These are phyloP conservation scores for Amphibolis antarctica DNA, from an alignment of 106 monocot species.

Conservation along the genomic window DNA sequence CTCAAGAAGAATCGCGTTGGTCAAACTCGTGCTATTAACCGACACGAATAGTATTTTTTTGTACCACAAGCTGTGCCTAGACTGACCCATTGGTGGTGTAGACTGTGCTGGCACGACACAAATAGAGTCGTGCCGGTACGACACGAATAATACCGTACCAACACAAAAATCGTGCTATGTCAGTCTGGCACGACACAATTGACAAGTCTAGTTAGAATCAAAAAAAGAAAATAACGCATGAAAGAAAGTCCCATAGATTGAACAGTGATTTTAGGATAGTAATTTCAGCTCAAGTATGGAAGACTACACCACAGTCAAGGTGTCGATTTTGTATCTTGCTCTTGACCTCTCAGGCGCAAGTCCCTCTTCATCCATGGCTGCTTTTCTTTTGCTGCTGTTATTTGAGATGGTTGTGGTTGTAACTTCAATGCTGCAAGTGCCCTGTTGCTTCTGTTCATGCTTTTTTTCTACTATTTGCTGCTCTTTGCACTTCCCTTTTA, in stretches of 20 bases:
- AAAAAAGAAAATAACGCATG: too few relatives aligned
- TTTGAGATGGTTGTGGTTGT: slow-evolving; percentile 8
- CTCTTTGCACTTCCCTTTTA: slow-evolving; percentile 48
- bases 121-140: too few relatives aligned
- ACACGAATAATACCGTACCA: too few relatives aligned
- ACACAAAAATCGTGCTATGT: too few relatives aligned
- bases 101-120: too few relatives aligned
- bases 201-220: too few relatives aligned
- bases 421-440: slow-evolving; percentile 1
- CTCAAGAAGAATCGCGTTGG: too few relatives aligned
- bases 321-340: slow-evolving; percentile 31
- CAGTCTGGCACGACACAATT: too few relatives aligned
- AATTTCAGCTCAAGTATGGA: not conserved
- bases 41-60: too few relatives aligned
- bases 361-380: slow-evolving; percentile 38
- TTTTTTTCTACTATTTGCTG: slow-evolving; percentile 10
- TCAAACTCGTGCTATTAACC: too few relatives aligned
- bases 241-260: not conserved
- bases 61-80: too few relatives aligned
- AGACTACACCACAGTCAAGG: slow-evolving; percentile 5
- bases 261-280: not conserved
- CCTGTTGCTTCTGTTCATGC: slow-evolving; percentile 7
- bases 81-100: too few relatives aligned
- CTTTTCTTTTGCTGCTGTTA: slow-evolving; percentile 37
- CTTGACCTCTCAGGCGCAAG: slow-evolving; percentile 59